Evolutionary conservation across 805 yeast genomes (phyloP), one percentile per base, ranked within the genome.

Genomic region (Nakazawaea siamensis): DNA sequence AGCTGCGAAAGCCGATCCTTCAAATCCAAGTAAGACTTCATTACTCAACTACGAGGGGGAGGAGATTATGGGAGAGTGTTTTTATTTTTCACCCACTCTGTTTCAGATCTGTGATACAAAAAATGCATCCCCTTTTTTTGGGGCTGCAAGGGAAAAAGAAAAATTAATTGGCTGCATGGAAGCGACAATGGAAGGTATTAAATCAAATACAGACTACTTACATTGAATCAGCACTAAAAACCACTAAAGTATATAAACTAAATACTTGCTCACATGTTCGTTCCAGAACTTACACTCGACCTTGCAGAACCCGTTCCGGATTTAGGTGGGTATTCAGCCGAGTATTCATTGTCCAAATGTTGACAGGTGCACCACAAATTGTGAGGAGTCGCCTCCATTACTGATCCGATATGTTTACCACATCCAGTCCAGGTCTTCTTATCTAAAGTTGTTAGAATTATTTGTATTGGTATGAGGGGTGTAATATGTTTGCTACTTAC

Each of bases 391-490:
- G 48, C 44, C 35, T 64, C 66, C 80, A 75, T 73, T n/a, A 75
- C 76, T 12, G 51, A 43, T n/a, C 65, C 42, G 27, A 73, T 57
- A 45, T 75, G 80, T n/a, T 54, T 29, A 19, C 80, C 79, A 44
- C 77, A 71, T n/a, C 80, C 80, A 27, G 76, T 65, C 82, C 82
- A 75, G 11, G 78, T 63, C 45, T 73, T 73, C 48, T 67, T 68
- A 42, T 71, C 55, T 50, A 39, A 20, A 7, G 15, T 32, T 31
- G 27, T 11, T 17, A 13, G n/a, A 23, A 25, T 29, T 4, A 17
- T 23, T n/a, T 29, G 33, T 7, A 17, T 23, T 18, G 27, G 8
- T 15, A 19, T 28, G 9, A 18, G 3, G 3, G 9, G 5, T 18
- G 15, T 4, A 28, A 18, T 13, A 28, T 20, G 10, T 18, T n/a